Base-by-base conservation (phyloP, 2,329 filamentous ascomycete genomes). In the Cladorrhinum sp. region DNA sequence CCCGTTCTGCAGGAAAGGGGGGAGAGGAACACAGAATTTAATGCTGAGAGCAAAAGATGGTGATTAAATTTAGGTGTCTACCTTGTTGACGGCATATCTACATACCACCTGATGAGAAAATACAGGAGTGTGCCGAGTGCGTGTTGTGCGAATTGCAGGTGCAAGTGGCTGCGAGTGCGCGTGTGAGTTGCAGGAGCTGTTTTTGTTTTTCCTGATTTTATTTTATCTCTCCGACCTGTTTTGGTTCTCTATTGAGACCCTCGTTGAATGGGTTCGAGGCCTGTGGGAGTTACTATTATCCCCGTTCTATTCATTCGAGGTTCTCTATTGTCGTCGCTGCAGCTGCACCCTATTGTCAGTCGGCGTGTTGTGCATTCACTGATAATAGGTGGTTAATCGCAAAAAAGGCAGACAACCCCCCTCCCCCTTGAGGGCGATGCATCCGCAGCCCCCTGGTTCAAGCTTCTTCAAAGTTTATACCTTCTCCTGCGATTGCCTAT, bases 391-490 rank as follows among this genome's bases (percentile, higher is more conserved):
- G n/a, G 22, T 10, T 50, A 27, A 59, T 53, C 41, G 3, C 23
- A 50, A 51, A 57, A 55, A 45, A 36, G 32, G 32, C 32, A 36
- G 29, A 51, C 45, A 32, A 45, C 22, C 53, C 45, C 38, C 22
- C 29, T 8, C 55, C 36, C 59, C 55, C 55, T 48, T 55, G 32
- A 54, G 23, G 25, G 50, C 2, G 24, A 50, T 16, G 36, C 36
- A 41, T 41, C 36, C 41, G 13, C 32, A 23, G 20, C 50, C 61
- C 57, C 57, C 55, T 53, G 45, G n/a, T 45, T 45, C 20, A 45
- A 45, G 18, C 16, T 52, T 53, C 52, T 55, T 55, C 57, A 45
- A 63, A 63, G 55, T 60, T 62, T 60, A n/a, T n/a, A 60, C 50
- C 55, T 50, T 56, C 45, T 38, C 45, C 53, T 38, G 41, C 49